Percentiles rank a stretch among this genome's conserved stretches.
phyloP scores from a whole-genome alignment of 2,329 filamentous ascomycete species.

The Amauroascus verrucosus region DNA sequence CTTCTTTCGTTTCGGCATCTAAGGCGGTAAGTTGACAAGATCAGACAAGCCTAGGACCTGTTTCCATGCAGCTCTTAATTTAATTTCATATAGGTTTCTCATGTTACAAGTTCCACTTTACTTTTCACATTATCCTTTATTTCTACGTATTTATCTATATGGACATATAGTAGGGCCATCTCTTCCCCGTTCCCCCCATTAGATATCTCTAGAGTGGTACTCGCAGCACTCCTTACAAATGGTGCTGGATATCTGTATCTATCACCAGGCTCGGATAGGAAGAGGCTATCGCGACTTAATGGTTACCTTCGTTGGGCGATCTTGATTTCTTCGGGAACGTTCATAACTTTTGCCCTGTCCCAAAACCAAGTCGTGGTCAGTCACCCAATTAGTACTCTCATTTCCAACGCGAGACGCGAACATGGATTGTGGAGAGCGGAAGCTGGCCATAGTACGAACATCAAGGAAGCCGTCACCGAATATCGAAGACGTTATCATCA shows the following conservation, averaged over 20 bases:
- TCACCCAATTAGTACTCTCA: slow-evolving; percentile 48
- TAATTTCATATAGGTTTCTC: slow-evolving; percentile 30
- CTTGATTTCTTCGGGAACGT: slow-evolving; percentile 35
- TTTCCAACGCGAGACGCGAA: slow-evolving; percentile 40
- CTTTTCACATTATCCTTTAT: slow-evolving; percentile 31
- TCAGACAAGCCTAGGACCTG: background rate
- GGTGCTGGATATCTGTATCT: slow-evolving; percentile 24
- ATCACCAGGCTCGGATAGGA: slow-evolving; percentile 24
- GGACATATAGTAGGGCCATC: slow-evolving; percentile 26
- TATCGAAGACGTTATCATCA: slow-evolving; percentile 46
- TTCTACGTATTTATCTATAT: slow-evolving; percentile 26
- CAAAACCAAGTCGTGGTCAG: slow-evolving; percentile 33
- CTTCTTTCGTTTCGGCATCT: slow-evolving; percentile 29
- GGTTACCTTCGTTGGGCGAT: slow-evolving; percentile 30
- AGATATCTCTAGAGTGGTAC: slow-evolving; percentile 21
- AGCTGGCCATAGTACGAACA: slow-evolving; percentile 38
- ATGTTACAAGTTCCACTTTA: slow-evolving; percentile 32
- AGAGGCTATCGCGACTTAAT: slow-evolving; percentile 22
- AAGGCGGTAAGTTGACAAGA: slow-evolving; percentile 29
- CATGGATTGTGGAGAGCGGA: slow-evolving; percentile 43
- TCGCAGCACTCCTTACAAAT: slow-evolving; percentile 26
- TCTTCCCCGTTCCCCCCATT: slow-evolving; percentile 27
- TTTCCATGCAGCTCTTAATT: background rate
- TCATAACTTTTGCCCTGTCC: slow-evolving; percentile 32
- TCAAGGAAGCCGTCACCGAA: slow-evolving; percentile 41